A percentile compares a stretch with the other conserved stretches of the same genome.
Evolutionary conservation across 73 alveolate genomes (phyloP).

Genomic region (Paramecium biaurelia): DNA sequence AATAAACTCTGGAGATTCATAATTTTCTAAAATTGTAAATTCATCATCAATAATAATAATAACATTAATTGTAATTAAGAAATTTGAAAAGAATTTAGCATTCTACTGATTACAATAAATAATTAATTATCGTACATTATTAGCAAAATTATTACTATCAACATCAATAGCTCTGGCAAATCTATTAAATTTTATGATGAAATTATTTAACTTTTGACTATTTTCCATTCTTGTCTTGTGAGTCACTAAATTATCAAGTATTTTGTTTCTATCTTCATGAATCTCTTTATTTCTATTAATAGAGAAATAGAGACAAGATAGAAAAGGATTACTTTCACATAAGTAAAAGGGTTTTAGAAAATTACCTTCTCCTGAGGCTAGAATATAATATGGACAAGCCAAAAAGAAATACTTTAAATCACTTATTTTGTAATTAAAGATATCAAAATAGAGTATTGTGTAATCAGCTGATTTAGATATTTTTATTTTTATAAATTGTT

Average conservation of each 20-base stretch:
- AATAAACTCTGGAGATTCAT: not conserved
- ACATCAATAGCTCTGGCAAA: conserved; percentile 47
- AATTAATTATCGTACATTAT: not conserved
- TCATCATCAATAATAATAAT: not conserved
- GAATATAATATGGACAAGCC: conserved; percentile 37
- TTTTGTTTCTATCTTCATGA: conserved; percentile 38
- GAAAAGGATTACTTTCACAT: conserved; percentile 52
- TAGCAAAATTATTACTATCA: not conserved
- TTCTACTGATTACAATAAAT: not conserved
- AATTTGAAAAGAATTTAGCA: not conserved
- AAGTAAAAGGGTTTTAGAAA: conserved; percentile 45
- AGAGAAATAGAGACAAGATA: conserved; percentile 46
- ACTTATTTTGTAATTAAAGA: conserved; percentile 41
- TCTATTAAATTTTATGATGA: conserved; percentile 59
- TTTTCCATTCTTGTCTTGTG: conserved; percentile 58
- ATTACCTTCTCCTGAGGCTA: conserved; percentile 50
- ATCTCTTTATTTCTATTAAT: conserved; percentile 55
- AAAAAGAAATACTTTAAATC: conserved; percentile 44
- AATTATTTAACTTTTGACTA: conserved; percentile 36
- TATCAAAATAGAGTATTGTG: conserved; percentile 38
- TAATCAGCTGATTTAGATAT: conserved; percentile 55
- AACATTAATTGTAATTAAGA: not conserved
- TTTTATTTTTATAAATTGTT: conserved; percentile 19
- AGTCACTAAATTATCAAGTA: conserved; percentile 43
- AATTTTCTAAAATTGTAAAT: conserved; percentile 8